These are phyloP conservation scores for Colletotrichum sp. DNA, from an alignment of 2,329 filamentous ascomycete genomes.

Conservation along the genomic window DNA sequence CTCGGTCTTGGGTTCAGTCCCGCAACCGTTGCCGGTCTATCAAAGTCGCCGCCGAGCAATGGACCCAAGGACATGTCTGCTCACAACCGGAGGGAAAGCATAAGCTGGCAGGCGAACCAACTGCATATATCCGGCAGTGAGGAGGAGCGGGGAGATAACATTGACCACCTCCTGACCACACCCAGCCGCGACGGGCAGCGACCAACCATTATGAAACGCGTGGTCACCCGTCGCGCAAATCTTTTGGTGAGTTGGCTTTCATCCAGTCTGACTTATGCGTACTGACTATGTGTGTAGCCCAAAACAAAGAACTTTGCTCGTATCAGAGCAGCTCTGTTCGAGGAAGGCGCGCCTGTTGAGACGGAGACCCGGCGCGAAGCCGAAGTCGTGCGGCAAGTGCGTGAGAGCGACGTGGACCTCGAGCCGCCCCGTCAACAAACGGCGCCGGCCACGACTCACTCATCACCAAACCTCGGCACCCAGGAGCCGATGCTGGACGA, in stretches of 20 bases:
- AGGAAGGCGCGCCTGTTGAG: conserved; percentile 88
- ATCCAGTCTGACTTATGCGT: neutral
- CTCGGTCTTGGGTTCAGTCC: conserved; percentile 57
- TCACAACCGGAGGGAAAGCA: conserved; percentile 78
- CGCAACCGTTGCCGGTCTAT: conserved; percentile 48
- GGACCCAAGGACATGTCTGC: conserved; percentile 38
- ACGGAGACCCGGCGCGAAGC: conserved; percentile 89
- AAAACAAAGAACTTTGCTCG: conserved; percentile 97
- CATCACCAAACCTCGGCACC: conserved; percentile 71
- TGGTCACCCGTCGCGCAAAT: conserved; percentile 87
- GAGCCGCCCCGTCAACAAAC: conserved; percentile 51
- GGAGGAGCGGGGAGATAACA: conserved; percentile 73
- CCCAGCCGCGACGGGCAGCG: conserved; percentile 63
- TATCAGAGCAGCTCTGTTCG: conserved; percentile 85
- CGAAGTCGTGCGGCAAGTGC: conserved; percentile 93
- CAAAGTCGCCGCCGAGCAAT: conserved; percentile 75
- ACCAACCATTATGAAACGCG: conserved; percentile 75
- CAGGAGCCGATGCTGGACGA: conserved; percentile 69
- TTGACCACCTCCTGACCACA: conserved; percentile 44
- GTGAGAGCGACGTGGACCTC: conserved; percentile 80
- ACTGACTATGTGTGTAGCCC: conserved; percentile 62
- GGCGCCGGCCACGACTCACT: conserved; percentile 62
- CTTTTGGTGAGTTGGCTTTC: conserved; percentile 68
- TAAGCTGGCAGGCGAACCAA: conserved; percentile 90
- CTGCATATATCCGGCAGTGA: conserved; percentile 81